phyloP scores from a whole-genome alignment of 2,329 filamentous ascomycete species.

The Penicillium brevicompactum region DNA sequence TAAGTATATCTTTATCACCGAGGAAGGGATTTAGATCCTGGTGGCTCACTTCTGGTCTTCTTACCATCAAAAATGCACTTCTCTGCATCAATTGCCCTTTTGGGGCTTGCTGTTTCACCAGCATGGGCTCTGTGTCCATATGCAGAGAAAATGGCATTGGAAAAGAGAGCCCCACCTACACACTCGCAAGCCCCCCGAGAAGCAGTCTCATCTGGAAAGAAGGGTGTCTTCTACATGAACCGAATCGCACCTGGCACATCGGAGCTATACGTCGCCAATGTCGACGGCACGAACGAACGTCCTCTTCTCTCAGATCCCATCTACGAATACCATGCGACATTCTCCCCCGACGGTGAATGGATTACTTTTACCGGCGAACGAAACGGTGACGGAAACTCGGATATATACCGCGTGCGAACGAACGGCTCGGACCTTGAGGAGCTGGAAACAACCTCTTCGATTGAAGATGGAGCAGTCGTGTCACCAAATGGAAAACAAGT shows the following conservation, averaged over 20 bases:
- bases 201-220: neutral
- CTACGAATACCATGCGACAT: conserved; percentile 45
- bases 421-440: conserved; percentile 41
- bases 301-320: conserved; percentile 28
- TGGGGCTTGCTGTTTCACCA: neutral
- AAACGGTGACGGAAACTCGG: conserved; percentile 43
- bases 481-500: conserved; percentile 43
- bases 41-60: neutral
- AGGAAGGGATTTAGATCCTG: neutral
- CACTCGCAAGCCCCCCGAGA: neutral
- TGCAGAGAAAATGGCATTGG: conserved; percentile 6
- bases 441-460: conserved; percentile 36
- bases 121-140: conserved; percentile 10
- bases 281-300: conserved; percentile 43
- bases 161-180: neutral
- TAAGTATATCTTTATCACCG: neutral
- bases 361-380: conserved; percentile 48
- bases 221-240: conserved; percentile 4
- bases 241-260: conserved; percentile 21
- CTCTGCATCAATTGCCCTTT: neutral
- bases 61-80: neutral
- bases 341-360: conserved; percentile 44
- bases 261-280: conserved; percentile 36
- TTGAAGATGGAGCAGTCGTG: conserved; percentile 42
- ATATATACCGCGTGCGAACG: conserved; percentile 42